Evolutionary conservation across 345 rosid genomes (phyloP).

Genomic region (Citrus inodora): DNA sequence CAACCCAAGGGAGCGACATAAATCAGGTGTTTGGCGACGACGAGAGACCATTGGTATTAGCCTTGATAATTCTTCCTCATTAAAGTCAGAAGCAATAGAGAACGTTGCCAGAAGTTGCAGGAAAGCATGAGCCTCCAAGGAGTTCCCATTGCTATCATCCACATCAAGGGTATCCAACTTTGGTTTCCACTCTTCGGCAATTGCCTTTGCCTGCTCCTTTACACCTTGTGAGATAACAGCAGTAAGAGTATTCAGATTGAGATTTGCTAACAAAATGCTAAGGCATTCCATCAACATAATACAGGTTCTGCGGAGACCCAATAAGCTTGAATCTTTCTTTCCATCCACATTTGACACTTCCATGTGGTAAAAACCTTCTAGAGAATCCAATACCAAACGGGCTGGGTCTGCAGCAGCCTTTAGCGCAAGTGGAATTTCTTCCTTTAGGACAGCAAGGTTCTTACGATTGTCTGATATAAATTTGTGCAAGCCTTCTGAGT

Average conservation of each 20-base stretch:
- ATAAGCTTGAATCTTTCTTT: constrained; percentile 78
- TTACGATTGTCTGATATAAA: constrained; percentile 97
- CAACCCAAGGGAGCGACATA: constrained; percentile 86
- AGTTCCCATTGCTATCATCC: constrained; percentile 91
- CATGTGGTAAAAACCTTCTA: constrained; percentile 71
- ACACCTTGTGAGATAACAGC: constrained; percentile 61
- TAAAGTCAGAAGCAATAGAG: constrained; percentile 75
- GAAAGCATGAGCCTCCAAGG: constrained; percentile 99
- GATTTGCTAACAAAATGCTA: constrained; percentile 54
- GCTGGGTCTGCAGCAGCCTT: constrained; percentile 81
- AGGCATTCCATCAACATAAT: constrained; percentile 99
- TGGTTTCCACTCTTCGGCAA: constrained; percentile 93
- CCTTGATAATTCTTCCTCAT: constrained; percentile 65
- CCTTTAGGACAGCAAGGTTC: constrained; percentile 82
- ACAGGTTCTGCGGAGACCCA: constrained; percentile 95
- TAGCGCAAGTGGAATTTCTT: constrained; percentile 86
- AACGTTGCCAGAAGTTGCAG: constrained; percentile 91
- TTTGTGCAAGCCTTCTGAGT: constrained; percentile 82
- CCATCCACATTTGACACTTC: constrained; percentile 66
- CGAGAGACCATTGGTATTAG: constrained; percentile 97
- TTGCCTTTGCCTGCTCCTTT: constrained; percentile 68
- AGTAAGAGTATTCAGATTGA: constrained; percentile 41
- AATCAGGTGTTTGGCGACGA: constrained; percentile 95
- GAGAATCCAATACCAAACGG: constrained; percentile 69
- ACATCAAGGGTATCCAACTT: constrained; percentile 69